Evolutionary conservation across 306 rosid genomes (phyloP), one percentile per base, ranked within the genome.

Genomic region (Cyclanthera cordifolia): DNA sequence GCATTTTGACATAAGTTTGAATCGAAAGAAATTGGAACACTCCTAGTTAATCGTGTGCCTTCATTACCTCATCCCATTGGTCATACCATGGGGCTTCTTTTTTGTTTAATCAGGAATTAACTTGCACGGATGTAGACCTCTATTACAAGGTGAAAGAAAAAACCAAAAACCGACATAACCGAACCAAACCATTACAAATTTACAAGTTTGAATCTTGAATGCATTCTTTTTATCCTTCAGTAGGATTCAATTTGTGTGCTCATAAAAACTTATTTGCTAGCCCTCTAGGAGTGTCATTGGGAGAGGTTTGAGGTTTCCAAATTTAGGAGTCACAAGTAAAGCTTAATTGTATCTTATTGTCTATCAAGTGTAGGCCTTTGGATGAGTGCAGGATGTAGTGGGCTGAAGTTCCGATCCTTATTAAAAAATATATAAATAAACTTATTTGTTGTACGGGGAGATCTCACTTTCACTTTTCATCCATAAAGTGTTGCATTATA

Each of bases 81-180:
- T 46, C 25, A 25, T 24, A 17, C 14, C 39, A 43, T 15, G 24
- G 8, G 19, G 7, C 0, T 45, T 24, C 41, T 46, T 13, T 46
- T 45, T n/a, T 66, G 55, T 45, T 66, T 47, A 25, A 47, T 66
- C 6, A 27, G n/a, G 55, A 66, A 65, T 43, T 65, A 21, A 21
- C 15, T 21, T 23, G 19, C 53, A 21, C 19, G 8, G 53, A 45
- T 1, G 20, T 65, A 65, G 6, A 43, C 70, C 70, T 23, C 14
- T 23, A 13, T 24, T 6, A 66, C 43, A 46, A 24, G 43, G 34
- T 21, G 69, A 63, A 65, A 65, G 70, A 2, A 4, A 45, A 47
- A n/a, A n/a, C n/a, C n/a, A n/a, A n/a, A n/a, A n/a, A n/a, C n/a
- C n/a, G n/a, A n/a, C n/a, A n/a, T n/a, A n/a, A n/a, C n/a, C n/a